Evolutionary conservation across 2,329 filamentous ascomycete genomes (phyloP), one percentile per base, ranked within the genome.

Genomic region (Cordyceps farinosa): DNA sequence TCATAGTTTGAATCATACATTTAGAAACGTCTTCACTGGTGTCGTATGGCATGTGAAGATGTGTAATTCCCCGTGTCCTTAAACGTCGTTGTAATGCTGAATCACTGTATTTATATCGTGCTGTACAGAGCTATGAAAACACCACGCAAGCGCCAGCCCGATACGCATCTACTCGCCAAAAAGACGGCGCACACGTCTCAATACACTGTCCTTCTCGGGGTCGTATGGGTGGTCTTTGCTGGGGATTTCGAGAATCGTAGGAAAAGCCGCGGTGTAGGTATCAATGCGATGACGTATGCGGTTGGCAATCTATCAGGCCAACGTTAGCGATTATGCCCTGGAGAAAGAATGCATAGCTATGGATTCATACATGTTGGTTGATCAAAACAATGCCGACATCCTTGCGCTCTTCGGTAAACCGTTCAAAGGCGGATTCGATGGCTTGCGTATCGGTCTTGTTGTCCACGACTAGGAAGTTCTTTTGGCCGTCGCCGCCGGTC

Each of bases 191-290:
- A 99, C 95, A 69, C 95, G 85, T 79, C 93, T 90, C 78, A 99
- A 77, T 50, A 99, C 94, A 73, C 94, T 98, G 77, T 99, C 95
- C 82, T 99, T 99, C 79, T 99, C 95, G 0, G 95, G 95, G 71
- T 99, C 94, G 74, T 99, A 99, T 2, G 95, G 95, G 76, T 99
- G 95, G 76, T 99, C 95, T 83, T 99, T 99, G 79, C 92, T 96
- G 30, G 95, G 95, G 65, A 99, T 98, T 78, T 99, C 95, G 64
- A 99, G 87, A 61, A 99, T 85, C 29, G 92, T 89, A n/a, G 95
- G 95, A 78, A 99, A 99, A 5, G 95, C 93, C 56, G 94, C 91
- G 27, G 92, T 94, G 78, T 96, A 97, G 44, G 87, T 87, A 77
- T 99, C 95, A 69, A 99, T 89, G 66, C 89, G 87, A 75, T 94